Conservation (phyloP, 2,329 filamentous ascomycete genomes). For the Xylaria arbuscula region DNA sequence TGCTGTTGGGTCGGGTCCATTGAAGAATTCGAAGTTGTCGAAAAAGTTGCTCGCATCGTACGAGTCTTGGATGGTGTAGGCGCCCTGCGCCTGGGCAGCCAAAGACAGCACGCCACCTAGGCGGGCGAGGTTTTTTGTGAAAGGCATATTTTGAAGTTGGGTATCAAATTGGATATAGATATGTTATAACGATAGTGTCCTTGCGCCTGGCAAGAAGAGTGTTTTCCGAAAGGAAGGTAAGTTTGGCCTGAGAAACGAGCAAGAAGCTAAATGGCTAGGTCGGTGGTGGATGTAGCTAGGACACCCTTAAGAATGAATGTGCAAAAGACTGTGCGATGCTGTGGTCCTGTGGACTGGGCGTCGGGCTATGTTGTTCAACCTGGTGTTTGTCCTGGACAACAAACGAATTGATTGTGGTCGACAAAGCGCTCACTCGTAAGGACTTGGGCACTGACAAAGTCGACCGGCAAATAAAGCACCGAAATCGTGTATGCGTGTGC, state of each 20-base stretch:
- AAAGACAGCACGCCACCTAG: constrained; percentile 44
- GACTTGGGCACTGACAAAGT: constrained; percentile 15
- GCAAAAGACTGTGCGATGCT: constrained; percentile 37
- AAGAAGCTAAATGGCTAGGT: neutral
- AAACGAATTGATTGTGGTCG: constrained; percentile 34
- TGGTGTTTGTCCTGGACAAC: constrained; percentile 25
- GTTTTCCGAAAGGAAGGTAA: constrained; percentile 21
- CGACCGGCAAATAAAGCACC: neutral
- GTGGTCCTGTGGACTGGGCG: constrained; percentile 33
- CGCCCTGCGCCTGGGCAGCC: constrained; percentile 39
- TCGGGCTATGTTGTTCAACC: constrained; percentile 7
- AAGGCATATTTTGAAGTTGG: constrained; percentile 39
- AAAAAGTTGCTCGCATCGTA: constrained; percentile 68
- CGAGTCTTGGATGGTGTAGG: constrained; percentile 60
- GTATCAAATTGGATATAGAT: constrained; percentile 13
- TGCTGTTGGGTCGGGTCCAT: constrained; percentile 72
- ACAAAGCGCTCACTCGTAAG: constrained; percentile 34
- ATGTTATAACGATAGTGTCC: constrained; percentile 16
- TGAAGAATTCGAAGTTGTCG: constrained; percentile 66
- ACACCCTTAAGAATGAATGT: constrained; percentile 25
- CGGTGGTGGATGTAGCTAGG: neutral
- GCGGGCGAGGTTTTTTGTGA: constrained; percentile 41
- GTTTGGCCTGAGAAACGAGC: constrained; percentile 13
- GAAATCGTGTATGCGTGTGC: neutral
- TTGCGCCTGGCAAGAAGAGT: constrained; percentile 45